Conservation (phyloP, 768 basidiomycete species). For the Rossbeevera mucosa region DNA sequence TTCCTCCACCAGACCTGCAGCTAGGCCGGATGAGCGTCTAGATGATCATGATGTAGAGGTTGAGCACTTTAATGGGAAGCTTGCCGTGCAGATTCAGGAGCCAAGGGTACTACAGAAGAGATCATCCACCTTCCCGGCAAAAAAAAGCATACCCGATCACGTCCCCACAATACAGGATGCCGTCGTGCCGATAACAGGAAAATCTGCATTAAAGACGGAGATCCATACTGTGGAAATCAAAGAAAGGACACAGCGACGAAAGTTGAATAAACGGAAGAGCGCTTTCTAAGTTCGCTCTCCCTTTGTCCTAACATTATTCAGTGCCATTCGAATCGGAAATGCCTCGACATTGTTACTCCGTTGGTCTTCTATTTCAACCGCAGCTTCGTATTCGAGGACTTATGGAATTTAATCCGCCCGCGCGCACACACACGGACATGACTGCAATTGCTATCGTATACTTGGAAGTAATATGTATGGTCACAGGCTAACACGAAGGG, state of each 20-base stretch:
- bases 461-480: not conserved
- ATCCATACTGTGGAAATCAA: constrained; percentile 17
- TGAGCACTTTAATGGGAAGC: constrained; percentile 5
- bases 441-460: constrained; percentile 1
- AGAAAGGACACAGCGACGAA: constrained; percentile 29
- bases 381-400: constrained; percentile 9
- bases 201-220: constrained; percentile 7
- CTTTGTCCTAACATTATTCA: constrained; percentile 12
- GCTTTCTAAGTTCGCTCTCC: constrained; percentile 18
- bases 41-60: constrained; percentile 1
- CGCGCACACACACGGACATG: not conserved
- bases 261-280: constrained; percentile 31
- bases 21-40: constrained; percentile 5
- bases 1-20: not conserved
- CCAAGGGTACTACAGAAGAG: constrained; percentile 23
- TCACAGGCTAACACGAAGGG: constrained; percentile 5
- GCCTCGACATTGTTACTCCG: constrained; percentile 13
- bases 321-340: constrained; percentile 19
- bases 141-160: constrained; percentile 25
- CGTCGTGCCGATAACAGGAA: constrained; percentile 7
- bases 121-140: constrained; percentile 20
- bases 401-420: constrained; percentile 7
- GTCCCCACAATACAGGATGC: constrained; percentile 13
- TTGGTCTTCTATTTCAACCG: constrained; percentile 18
- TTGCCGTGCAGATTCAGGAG: constrained; percentile 10